These are phyloP conservation scores for Xanthoconium purpureum DNA, from an alignment of 768 basidiomycete genomes.

Conservation along the genomic window DNA sequence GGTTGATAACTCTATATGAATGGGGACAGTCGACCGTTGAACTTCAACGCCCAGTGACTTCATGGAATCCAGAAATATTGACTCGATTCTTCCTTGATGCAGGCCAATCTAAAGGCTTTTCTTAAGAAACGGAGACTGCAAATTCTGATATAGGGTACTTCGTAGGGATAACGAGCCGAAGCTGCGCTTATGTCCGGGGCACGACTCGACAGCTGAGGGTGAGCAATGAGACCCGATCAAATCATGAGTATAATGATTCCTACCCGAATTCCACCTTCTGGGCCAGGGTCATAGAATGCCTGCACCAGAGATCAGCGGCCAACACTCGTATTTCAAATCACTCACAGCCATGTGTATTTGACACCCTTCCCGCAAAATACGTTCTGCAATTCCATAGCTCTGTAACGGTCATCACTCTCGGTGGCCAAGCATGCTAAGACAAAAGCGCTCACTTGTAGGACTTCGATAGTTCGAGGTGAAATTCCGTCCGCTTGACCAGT, in stretches of 20 bases:
- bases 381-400: constrained; percentile 75
- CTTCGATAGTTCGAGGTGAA: constrained; percentile 35
- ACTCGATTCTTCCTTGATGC: constrained; percentile 30
- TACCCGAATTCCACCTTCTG: constrained; percentile 60
- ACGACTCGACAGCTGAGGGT: constrained; percentile 54
- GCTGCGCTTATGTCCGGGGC: constrained; percentile 58
- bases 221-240: neutral
- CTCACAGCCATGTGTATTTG: constrained; percentile 67
- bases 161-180: constrained; percentile 67
- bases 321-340: neutral
- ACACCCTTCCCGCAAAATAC: constrained; percentile 56
- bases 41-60: constrained; percentile 16
- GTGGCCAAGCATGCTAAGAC: neutral
- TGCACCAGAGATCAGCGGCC: constrained; percentile 22
- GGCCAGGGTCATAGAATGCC: constrained; percentile 74
- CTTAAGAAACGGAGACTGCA: neutral
- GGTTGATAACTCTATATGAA: constrained; percentile 27
- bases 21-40: constrained; percentile 32
- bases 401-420: constrained; percentile 20
- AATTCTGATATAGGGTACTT: constrained; percentile 37
- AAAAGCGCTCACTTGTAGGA: constrained; percentile 38
- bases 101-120: constrained; percentile 23
- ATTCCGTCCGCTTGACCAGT: constrained; percentile 31
- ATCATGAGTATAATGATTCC: neutral
- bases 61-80: neutral